Percentiles rank a stretch among this genome's conserved stretches.
Evolutionary conservation across 1,284 basidiomycete genomes (phyloP).

Genomic region (Meira miltonrushii): DNA sequence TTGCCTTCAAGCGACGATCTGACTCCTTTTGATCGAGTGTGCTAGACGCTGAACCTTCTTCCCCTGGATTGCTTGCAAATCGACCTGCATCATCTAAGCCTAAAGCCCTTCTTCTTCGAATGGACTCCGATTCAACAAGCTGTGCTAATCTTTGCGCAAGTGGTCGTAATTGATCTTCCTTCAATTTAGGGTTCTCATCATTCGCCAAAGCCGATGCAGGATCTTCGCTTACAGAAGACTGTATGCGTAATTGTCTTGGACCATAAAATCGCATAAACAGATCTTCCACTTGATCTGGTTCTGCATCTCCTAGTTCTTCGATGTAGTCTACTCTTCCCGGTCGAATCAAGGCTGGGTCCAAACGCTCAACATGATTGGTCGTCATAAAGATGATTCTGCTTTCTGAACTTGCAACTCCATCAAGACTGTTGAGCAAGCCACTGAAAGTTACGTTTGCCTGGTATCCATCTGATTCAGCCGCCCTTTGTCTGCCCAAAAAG

Average conservation of each 20-base stretch:
- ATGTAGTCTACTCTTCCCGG: slow-evolving; percentile 88
- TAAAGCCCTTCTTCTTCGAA: slow-evolving; percentile 16
- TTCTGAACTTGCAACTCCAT: slow-evolving; percentile 86
- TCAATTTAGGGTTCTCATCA: slow-evolving; percentile 10
- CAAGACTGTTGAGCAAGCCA: slow-evolving; percentile 91
- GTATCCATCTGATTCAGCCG: slow-evolving; percentile 34
- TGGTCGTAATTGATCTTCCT: slow-evolving; percentile 14
- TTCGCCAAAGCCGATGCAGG: slow-evolving; percentile 7
- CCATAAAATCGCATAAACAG: slow-evolving; percentile 81
- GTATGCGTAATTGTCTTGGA: not conserved
- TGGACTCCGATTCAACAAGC: slow-evolving; percentile 23
- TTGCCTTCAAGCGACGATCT: not conserved
- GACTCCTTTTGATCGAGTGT: not conserved
- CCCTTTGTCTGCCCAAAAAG: slow-evolving; percentile 59
- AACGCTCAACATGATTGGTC: slow-evolving; percentile 74
- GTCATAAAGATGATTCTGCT: slow-evolving; percentile 99
- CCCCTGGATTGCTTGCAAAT: not conserved
- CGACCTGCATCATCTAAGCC: slow-evolving; percentile 27
- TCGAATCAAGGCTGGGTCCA: slow-evolving; percentile 83
- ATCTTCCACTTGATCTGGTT: slow-evolving; percentile 69
- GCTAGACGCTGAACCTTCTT: not conserved
- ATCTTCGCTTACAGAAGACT: slow-evolving; percentile 12
- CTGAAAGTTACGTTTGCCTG: slow-evolving; percentile 81
- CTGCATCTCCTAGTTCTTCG: slow-evolving; percentile 80
- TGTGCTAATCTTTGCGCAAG: slow-evolving; percentile 23